Evolutionary conservation across 768 basidiomycete species (phyloP).

Genomic region (Naganishia kalamii): DNA sequence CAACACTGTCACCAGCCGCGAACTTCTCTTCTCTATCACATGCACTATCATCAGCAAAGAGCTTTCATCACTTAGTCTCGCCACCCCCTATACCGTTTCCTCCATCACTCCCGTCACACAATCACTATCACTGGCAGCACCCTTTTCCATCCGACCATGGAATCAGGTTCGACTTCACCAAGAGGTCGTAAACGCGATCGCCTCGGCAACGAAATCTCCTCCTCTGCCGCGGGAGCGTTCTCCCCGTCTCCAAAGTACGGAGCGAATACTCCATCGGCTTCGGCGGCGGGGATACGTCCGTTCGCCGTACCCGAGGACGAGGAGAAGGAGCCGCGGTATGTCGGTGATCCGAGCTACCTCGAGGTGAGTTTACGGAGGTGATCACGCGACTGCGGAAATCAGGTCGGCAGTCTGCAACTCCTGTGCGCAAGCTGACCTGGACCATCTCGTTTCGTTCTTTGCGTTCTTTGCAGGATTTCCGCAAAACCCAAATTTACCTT

Average conservation of each 20-base stretch:
- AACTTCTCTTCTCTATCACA: background rate
- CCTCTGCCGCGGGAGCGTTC: background rate
- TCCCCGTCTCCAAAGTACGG: background rate
- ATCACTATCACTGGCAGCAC: background rate
- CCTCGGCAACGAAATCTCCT: slow-evolving; percentile 4
- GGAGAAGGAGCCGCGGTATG: slow-evolving; percentile 20
- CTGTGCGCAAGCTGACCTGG: too few relatives aligned
- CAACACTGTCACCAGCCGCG: background rate
- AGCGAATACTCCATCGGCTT: background rate
- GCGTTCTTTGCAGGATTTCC: background rate
- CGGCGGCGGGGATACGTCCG: background rate
- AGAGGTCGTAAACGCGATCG: slow-evolving; percentile 14
- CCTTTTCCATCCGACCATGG: background rate
- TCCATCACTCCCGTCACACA: background rate
- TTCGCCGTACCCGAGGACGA: slow-evolving; percentile 1
- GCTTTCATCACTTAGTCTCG: background rate
- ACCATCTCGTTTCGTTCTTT: background rate
- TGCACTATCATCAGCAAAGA: background rate
- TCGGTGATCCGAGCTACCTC: slow-evolving; percentile 17
- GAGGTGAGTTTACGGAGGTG: slow-evolving; percentile 4
- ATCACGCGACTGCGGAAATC: too few relatives aligned
- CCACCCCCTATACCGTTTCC: background rate
- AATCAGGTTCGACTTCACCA: slow-evolving; percentile 8
- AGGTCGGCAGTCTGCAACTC: too few relatives aligned
- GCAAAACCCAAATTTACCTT: slow-evolving; percentile 24